These are phyloP conservation scores for Cystobasidium tubakii DNA, from an alignment of 768 basidiomycete species.

Conservation along the genomic window DNA sequence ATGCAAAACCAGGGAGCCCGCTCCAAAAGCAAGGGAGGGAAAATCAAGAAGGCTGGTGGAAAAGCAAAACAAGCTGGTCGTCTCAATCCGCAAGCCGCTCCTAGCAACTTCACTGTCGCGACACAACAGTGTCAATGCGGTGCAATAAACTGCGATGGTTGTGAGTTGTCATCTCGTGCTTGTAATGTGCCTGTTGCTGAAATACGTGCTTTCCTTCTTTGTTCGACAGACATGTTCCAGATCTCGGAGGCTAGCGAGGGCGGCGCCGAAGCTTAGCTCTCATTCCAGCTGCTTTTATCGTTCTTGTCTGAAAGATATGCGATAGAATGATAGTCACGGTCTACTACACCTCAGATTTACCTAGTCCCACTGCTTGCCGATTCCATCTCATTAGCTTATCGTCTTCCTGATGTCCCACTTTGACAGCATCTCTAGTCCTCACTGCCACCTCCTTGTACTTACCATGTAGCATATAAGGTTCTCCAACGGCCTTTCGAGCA, in stretches of 20 bases:
- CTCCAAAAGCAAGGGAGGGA: neutral
- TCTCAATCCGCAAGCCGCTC: neutral
- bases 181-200: too few species aligned
- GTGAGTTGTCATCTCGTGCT: constrained; percentile 5
- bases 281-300: too few species aligned
- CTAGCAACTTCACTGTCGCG: neutral
- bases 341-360: too few species aligned
- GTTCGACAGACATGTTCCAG: neutral
- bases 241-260: neutral
- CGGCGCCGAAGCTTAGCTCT: neutral
- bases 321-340: too few species aligned
- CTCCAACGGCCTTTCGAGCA: too few species aligned
- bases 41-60: neutral
- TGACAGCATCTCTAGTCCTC: too few species aligned
- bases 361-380: too few species aligned
- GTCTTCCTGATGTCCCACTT: too few species aligned
- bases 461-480: too few species aligned
- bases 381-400: too few species aligned
- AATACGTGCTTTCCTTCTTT: neutral
- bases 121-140: neutral
- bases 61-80: constrained; percentile 2
- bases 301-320: too few species aligned
- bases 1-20: neutral
- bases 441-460: too few species aligned
- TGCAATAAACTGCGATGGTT: neutral